These are phyloP conservation scores for Knufia petricola DNA, from an alignment of 2,329 filamentous ascomycete species.

Conservation along the genomic window DNA sequence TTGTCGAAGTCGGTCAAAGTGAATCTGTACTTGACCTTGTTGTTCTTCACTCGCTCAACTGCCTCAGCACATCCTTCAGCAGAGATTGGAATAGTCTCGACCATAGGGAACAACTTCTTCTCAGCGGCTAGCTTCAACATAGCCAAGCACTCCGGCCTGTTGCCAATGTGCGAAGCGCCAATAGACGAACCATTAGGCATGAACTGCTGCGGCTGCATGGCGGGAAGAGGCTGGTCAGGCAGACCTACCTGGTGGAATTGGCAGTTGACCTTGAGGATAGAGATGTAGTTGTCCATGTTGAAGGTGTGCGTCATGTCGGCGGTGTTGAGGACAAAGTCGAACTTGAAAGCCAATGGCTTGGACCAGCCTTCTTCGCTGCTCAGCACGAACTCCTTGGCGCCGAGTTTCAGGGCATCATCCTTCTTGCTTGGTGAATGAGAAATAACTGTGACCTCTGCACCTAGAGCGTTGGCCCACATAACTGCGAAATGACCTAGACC, in stretches of 20 bases:
- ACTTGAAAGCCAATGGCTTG: slow-evolving; percentile 43
- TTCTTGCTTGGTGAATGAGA: slow-evolving; percentile 52
- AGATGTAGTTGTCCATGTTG: slow-evolving; percentile 44
- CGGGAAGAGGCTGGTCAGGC: slow-evolving; percentile 57
- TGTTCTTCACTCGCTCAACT: slow-evolving; percentile 58
- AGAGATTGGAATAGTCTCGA: slow-evolving; percentile 61
- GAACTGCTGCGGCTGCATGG: slow-evolving; percentile 64
- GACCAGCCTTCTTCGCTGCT: slow-evolving; percentile 51
- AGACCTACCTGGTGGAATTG: slow-evolving; percentile 51
- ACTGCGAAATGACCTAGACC: slow-evolving; percentile 64
- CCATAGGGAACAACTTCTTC: slow-evolving; percentile 60
- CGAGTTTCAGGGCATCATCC: slow-evolving; percentile 49
- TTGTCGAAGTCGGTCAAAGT: slow-evolving; percentile 41
- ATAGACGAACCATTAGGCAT: slow-evolving; percentile 64
- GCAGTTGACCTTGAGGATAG: slow-evolving; percentile 43
- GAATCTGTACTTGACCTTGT: slow-evolving; percentile 63
- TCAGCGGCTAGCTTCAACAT: slow-evolving; percentile 65
- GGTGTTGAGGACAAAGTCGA: slow-evolving; percentile 62
- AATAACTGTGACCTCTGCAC: slow-evolving; percentile 53
- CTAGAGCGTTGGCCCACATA: slow-evolving; percentile 59
- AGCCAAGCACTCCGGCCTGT: slow-evolving; percentile 57
- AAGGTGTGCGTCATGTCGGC: slow-evolving; percentile 65
- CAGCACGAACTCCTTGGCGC: slow-evolving; percentile 51
- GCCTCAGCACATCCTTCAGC: slow-evolving; percentile 61
- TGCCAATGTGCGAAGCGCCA: slow-evolving; percentile 61